Conservation (phyloP, 2,329 filamentous ascomycete genomes). For the Ophiostoma australiae region DNA sequence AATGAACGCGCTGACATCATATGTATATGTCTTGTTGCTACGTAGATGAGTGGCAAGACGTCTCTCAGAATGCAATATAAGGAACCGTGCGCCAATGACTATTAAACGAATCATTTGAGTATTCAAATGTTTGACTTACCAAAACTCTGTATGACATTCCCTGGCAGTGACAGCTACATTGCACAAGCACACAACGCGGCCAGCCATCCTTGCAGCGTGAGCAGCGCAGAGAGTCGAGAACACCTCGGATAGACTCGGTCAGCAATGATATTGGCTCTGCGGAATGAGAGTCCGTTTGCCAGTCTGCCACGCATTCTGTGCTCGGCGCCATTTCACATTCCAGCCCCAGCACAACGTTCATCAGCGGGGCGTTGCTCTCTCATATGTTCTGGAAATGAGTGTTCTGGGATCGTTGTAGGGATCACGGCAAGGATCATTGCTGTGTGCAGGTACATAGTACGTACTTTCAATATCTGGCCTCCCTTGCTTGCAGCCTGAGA, state of each 20-base stretch:
- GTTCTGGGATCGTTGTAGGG: slow-evolving; percentile 10
- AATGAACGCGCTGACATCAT: not conserved
- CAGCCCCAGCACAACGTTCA: not conserved
- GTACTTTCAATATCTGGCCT: not conserved
- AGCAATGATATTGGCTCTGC: slow-evolving; percentile 4
- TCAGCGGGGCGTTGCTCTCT: not conserved
- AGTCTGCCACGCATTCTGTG: not conserved
- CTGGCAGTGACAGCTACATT: slow-evolving; percentile 8
- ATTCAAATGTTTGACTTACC: not conserved
- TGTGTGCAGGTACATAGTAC: not conserved
- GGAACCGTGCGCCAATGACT: not conserved
- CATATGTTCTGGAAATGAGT: not conserved
- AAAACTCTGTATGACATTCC: not conserved
- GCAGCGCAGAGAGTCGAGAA: not conserved
- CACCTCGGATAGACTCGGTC: not conserved
- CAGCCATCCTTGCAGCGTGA: not conserved
- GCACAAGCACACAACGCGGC: not conserved
- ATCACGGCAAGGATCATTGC: not conserved
- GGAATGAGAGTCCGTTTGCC: not conserved
- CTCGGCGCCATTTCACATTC: not conserved
- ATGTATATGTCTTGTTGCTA: not conserved
- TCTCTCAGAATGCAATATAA: not conserved
- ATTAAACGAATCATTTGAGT: not conserved
- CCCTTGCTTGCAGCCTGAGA: slow-evolving; percentile 11
- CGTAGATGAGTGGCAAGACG: not conserved